Base-by-base conservation (phyloP, 164 flowering plant genomes). In the Nelumbo lutea region DNA sequence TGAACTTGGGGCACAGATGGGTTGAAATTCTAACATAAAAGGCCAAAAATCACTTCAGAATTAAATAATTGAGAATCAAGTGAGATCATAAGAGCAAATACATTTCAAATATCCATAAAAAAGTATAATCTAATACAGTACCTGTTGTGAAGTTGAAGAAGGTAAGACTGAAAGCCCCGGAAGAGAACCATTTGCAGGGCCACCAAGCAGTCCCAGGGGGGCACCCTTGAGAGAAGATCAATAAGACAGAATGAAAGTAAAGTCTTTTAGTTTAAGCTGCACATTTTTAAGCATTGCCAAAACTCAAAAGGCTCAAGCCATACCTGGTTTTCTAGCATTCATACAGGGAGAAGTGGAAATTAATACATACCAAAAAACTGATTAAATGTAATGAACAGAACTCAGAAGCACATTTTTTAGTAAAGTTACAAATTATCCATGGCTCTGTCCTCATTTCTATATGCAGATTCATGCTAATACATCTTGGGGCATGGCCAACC, bases 111-210 rank as follows among this genome's bases (percentile, higher is more conserved):
- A 27, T 27, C 48, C 56, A 69, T 63, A 51, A 42, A 0, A 5
- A 14, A 68, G n/a, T 40, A 8, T 4, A 50, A 46, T 42, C 61
- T 27, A 40, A 72, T 1, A 48, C 27, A 27, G 27, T 72, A 81
- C 88, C 85, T 77, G 82, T 61, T 76, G 82, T 41, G 73, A 44
- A 13, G 72, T 60, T 42, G 81, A 78, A 55, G 83, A 70, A 59
- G 86, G 76, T 60, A 85, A 60, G 68, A 64, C 74, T 43, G 76
- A 55, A 56, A 57, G 53, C 47, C 68, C 77, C 6, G 75, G 75
- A 75, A 50, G 67, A 58, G 75, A 62, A 68, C 81, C 77, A 61
- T 78, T 81, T 4, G 71, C 41, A 61, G 65, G 71, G 52, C 77
- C 82, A 70, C 80, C 73, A 66, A 46, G 27, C 40, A 68, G 72